Percentiles rank a stretch among this genome's conserved stretches.
phyloP scores from a whole-genome alignment of 192 early-diverging fungal genomes.

The Gonapodya prolifera region DNA sequence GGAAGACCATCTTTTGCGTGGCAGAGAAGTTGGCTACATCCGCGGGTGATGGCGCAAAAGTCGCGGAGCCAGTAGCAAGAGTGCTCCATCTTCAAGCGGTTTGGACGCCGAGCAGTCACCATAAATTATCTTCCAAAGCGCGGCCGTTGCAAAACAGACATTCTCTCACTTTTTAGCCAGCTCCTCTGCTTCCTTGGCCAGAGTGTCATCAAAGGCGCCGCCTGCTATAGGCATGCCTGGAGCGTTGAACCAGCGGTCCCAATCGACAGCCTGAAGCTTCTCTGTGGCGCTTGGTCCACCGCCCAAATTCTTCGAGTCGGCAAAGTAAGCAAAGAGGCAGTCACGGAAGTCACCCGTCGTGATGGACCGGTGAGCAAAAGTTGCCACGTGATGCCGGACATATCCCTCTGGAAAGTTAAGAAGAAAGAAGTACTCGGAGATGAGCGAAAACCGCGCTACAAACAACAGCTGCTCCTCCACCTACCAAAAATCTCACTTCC shows the following conservation, averaged over 20 bases:
- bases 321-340: slow-evolving; percentile 69
- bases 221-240: slow-evolving; percentile 54
- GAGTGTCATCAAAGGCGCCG: slow-evolving; percentile 72
- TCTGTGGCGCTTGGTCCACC: slow-evolving; percentile 16
- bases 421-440: no score
- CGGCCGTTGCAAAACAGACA: no score
- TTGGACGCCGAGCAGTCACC: no score
- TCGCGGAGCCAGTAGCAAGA: neutral
- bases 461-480: slow-evolving; percentile 41
- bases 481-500: slow-evolving; percentile 75
- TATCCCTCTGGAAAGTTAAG: neutral
- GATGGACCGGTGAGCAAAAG: slow-evolving; percentile 76
- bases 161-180: slow-evolving; percentile 66
- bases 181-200: slow-evolving; percentile 65
- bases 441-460: no score
- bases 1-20: neutral
- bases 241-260: slow-evolving; percentile 76
- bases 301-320: slow-evolving; percentile 27
- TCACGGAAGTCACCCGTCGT: slow-evolving; percentile 79
- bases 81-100: neutral
- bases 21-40: neutral
- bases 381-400: neutral
- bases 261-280: slow-evolving; percentile 74
- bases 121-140: no score
- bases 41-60: neutral